phyloP scores from a whole-genome alignment of 2,329 filamentous ascomycete genomes.

The Ceratocystis albifundus region DNA sequence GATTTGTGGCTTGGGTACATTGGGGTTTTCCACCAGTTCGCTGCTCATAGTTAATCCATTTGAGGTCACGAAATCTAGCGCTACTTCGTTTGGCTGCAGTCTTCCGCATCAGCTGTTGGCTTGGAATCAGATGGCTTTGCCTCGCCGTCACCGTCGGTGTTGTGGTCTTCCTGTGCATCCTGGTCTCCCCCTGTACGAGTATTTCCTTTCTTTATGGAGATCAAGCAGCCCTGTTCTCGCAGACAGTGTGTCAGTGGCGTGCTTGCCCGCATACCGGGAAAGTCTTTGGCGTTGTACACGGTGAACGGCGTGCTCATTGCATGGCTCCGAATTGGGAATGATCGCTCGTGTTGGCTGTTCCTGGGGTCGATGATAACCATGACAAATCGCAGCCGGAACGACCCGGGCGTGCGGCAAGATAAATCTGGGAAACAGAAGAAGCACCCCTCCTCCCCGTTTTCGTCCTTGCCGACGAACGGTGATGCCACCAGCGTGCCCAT shows the following conservation, averaged over 20 bases:
- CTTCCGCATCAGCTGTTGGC: background rate
- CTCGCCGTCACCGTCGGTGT: background rate
- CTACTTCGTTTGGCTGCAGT: background rate
- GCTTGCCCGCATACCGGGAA: conserved; percentile 71
- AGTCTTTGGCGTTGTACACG: conserved; percentile 76
- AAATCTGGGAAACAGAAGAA: conserved; percentile 82
- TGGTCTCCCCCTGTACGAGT: conserved; percentile 43
- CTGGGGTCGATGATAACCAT: conserved; percentile 54
- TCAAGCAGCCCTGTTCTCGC: conserved; percentile 69
- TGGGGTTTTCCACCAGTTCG: no score
- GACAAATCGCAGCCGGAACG: conserved; percentile 63
- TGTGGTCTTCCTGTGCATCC: conserved; percentile 33
- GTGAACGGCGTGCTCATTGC: conserved; percentile 59
- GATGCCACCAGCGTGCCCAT: conserved; percentile 72
- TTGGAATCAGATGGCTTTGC: background rate
- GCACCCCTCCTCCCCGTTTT: conserved; percentile 59
- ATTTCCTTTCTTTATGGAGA: conserved; percentile 78
- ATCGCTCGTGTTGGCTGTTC: conserved; percentile 35
- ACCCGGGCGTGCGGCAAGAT: conserved; percentile 64
- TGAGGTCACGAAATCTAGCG: background rate
- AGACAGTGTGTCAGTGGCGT: conserved; percentile 61
- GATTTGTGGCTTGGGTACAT: background rate
- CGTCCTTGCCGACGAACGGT: conserved; percentile 64
- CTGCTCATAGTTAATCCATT: background rate
- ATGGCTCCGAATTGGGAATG: conserved; percentile 41